Conservation (phyloP, 1,284 basidiomycete genomes). For the Fomitopsis palustris region DNA sequence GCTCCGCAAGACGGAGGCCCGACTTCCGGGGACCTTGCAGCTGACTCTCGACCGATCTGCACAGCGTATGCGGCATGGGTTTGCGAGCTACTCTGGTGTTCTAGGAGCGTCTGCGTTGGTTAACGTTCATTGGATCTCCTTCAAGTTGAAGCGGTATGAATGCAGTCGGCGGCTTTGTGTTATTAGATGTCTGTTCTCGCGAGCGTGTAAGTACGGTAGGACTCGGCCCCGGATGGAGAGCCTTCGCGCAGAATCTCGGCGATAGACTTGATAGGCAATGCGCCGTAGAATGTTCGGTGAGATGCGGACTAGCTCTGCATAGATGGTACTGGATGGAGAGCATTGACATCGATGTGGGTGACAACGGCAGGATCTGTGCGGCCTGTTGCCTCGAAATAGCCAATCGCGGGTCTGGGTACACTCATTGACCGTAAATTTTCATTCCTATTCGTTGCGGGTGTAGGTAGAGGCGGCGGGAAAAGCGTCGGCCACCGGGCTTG, state of each 20-base stretch:
- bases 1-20: not conserved
- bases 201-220: not conserved
- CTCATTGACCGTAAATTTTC: not conserved
- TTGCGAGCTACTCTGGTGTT: not conserved
- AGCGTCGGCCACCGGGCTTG: not conserved
- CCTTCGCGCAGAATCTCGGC: not conserved
- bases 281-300: not conserved
- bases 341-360: not conserved
- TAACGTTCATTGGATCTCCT: not conserved
- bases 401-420: not conserved
- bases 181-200: not conserved
- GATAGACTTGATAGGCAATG: constrained; percentile 2
- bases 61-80: not conserved
- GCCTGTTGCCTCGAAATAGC: not conserved
- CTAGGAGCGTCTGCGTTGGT: not conserved
- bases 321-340: not conserved
- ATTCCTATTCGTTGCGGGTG: not conserved
- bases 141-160: not conserved
- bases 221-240: not conserved
- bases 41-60: not conserved
- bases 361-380: not conserved
- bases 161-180: not conserved
- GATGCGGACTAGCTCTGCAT: not conserved
- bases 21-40: not conserved
- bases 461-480: not conserved